Conservation (phyloP, 225 moss, liverwort and hornwort genomes). For the Antitrichia curtipendula region DNA sequence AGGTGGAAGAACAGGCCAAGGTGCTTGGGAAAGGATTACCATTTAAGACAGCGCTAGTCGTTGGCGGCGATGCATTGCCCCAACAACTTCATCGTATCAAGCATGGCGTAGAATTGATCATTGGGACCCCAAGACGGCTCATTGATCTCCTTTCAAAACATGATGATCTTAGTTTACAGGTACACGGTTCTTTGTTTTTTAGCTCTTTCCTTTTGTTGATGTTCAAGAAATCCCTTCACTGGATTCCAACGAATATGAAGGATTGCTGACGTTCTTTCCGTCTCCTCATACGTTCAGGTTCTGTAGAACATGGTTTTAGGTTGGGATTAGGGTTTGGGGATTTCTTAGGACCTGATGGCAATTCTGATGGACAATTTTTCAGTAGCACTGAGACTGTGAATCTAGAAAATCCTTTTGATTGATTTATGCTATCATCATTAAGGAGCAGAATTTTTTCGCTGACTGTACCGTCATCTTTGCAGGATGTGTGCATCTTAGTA, state of each 20-base stretch:
- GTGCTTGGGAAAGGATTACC: slow-evolving; percentile 69
- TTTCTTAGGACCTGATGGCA: neutral
- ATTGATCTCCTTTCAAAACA: slow-evolving; percentile 79
- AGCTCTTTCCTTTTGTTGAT: neutral
- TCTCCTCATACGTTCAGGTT: neutral
- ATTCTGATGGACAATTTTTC: neutral
- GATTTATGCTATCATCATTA: neutral
- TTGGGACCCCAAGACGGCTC: slow-evolving; percentile 84
- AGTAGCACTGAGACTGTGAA: neutral
- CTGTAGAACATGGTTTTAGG: neutral
- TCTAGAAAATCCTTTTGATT: neutral
- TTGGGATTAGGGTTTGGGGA: neutral
- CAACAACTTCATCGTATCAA: slow-evolving; percentile 78
- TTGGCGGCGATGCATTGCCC: slow-evolving; percentile 87
- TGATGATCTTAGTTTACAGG: slow-evolving; percentile 44
- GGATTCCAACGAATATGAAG: neutral
- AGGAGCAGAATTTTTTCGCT: neutral
- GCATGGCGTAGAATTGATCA: slow-evolving; percentile 83
- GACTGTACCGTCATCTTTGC: neutral
- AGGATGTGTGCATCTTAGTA: slow-evolving; percentile 68
- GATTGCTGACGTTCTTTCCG: neutral
- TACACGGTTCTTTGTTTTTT: neutral
- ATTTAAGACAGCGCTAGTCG: slow-evolving; percentile 84
- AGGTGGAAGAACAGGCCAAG: slow-evolving; percentile 94
- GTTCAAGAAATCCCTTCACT: neutral